phyloP scores from a whole-genome alignment of 1,284 basidiomycete species.

The Trichosporon sp. region DNA sequence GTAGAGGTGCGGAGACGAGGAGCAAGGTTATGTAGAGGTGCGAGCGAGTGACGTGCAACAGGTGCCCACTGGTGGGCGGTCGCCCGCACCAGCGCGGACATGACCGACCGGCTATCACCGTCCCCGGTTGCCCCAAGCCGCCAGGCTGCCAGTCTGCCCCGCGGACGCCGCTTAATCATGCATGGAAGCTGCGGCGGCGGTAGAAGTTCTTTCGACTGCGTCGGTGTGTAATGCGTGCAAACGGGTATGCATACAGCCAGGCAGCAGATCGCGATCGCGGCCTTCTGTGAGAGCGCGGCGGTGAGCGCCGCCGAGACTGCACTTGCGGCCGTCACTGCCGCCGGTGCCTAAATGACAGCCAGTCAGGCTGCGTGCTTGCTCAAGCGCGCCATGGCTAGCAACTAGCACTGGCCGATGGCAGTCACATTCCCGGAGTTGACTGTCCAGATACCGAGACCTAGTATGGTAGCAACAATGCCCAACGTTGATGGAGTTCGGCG shows the following conservation, averaged over 20 bases:
- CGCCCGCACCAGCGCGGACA: background rate
- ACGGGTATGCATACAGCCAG: background rate
- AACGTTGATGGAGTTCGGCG: background rate
- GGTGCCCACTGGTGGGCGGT: background rate
- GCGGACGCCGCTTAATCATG: background rate
- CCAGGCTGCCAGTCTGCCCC: background rate
- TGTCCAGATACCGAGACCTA: background rate
- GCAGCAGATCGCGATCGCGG: background rate
- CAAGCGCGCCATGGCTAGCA: background rate
- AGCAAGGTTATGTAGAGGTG: background rate
- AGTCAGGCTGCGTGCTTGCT: too few species aligned
- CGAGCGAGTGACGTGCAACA: background rate
- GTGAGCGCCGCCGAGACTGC: background rate
- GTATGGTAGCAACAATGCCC: background rate
- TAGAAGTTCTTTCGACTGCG: background rate
- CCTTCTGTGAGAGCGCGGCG: background rate
- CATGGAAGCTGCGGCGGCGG: background rate
- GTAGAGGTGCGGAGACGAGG: background rate
- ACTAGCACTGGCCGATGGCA: background rate
- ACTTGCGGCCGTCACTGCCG: background rate
- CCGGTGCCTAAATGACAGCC: background rate
- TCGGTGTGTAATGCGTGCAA: background rate
- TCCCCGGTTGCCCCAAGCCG: background rate
- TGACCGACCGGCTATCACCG: conserved; percentile 6
- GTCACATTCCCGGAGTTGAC: background rate